Conservation (phyloP, 805 yeast species). For the Ogataea paradorogensis region DNA sequence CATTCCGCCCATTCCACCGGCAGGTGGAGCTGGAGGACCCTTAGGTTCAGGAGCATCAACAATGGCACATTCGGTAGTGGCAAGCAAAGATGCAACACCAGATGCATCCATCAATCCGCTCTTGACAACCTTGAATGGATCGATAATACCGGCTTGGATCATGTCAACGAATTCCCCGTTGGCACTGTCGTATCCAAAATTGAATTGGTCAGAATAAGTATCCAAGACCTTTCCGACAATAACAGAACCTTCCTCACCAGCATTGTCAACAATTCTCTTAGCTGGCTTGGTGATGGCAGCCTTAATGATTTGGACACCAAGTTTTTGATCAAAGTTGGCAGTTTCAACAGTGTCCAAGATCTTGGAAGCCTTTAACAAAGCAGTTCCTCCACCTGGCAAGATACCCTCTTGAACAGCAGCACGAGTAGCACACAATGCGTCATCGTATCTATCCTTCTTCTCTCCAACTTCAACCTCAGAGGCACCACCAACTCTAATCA, state of each 20-base stretch:
- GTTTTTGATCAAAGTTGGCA: conserved; percentile 91
- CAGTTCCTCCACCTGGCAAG: conserved; percentile 99
- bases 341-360: conserved; percentile 67
- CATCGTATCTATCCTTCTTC: conserved; percentile 98
- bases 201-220: conserved; percentile 65
- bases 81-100: conserved; percentile 95
- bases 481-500: conserved; percentile 94
- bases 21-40: conserved; percentile 51
- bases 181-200: conserved; percentile 87
- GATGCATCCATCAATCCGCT: conserved; percentile 94
- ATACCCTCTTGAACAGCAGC: conserved; percentile 99
- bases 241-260: conserved; percentile 97
- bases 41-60: conserved; percentile 90
- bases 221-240: conserved; percentile 85
- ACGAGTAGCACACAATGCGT: conserved; percentile 97
- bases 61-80: conserved; percentile 98
- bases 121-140: conserved; percentile 97
- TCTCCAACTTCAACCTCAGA: conserved; percentile 98
- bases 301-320: conserved; percentile 91
- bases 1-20: conserved; percentile 53
- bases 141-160: conserved; percentile 96
- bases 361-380: conserved; percentile 86
- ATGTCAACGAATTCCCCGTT: conserved; percentile 93
- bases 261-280: conserved; percentile 90
- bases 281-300: conserved; percentile 95